Base-by-base conservation (phyloP, 768 basidiomycete genomes). In the Lactarius indigo region DNA sequence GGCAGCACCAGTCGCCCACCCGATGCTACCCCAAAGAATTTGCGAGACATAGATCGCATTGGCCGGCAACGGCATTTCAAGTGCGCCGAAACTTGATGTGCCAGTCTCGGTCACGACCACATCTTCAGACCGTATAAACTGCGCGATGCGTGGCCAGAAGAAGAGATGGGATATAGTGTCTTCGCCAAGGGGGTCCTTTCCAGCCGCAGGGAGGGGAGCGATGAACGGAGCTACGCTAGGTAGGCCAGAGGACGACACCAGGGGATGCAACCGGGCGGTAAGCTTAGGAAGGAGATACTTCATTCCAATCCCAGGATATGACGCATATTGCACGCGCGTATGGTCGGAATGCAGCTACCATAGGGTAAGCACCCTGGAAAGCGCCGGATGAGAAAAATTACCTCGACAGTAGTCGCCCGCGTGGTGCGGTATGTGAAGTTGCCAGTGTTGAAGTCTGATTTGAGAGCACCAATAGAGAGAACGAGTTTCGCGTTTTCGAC, bases 11-110 rank as follows among this genome's bases (percentile, higher is more conserved):
- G 90, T 86, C 20, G 89, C 86, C 89, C 90, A 97, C 0, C 96
- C 96, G 70, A 98, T 97, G 65, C 89, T 89, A 59, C 96, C 95
- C 88, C 91, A 97, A 6, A 97, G 78, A 59, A 96, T 86, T 76
- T 95, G 93, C 67, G 82, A 85, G 44, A 93, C 67, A 64, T 89
- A 85, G 5, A 86, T 75, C 0, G 87, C 79, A 55, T 85, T 81
- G n/a, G 85, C 80, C 0, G 96, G 96, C 13, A 96, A 77, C 1
- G 88, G 86, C 35, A 93, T 83, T 67, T 92, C 92, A 47, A 94
- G 75, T 57, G 96, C 84, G 55, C 95, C 96, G 74, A 96, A 97
- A 68, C 81, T 88, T 15, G 91, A 86, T 0, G 93, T 95, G 5
- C 89, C 95, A 15, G 95, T 98, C 78, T 98, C 96, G 2, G 92